Percentiles rank a stretch among this genome's conserved stretches.
Conservation (phyloP, 331 rosid species). For the Spiraea crenata region DNA sequence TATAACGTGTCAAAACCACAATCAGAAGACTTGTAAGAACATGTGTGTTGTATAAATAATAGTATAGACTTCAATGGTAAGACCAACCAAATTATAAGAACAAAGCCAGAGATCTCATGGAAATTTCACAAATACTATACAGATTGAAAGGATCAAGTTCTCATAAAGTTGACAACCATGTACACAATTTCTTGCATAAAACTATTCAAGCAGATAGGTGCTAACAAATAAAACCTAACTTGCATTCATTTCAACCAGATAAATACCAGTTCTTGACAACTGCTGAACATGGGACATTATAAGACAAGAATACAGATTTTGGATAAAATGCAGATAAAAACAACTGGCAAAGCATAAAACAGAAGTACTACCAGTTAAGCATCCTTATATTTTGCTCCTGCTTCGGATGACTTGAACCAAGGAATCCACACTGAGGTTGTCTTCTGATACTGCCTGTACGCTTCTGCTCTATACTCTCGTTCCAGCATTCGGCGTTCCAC, state of each 20-base stretch:
- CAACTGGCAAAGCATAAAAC: conserved; percentile 5
- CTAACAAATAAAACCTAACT: conserved; percentile 20
- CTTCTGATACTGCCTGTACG: conserved; percentile 74
- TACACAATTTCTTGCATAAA: conserved; percentile 17
- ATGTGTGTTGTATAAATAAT: not conserved
- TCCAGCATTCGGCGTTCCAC: conserved; percentile 85
- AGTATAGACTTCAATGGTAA: not conserved
- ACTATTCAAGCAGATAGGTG: conserved; percentile 2
- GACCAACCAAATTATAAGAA: not conserved
- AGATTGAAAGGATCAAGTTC: not conserved
- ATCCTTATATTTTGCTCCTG: conserved; percentile 53
- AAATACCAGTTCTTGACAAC: conserved; percentile 18
- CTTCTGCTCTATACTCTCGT: conserved; percentile 59
- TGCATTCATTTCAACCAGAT: conserved; percentile 15
- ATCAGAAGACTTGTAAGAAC: conserved; percentile 2
- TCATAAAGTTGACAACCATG: not conserved
- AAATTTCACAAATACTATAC: not conserved
- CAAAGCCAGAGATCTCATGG: conserved; percentile 5
- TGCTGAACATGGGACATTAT: conserved; percentile 1
- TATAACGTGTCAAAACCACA: not conserved
- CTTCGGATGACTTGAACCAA: conserved; percentile 64
- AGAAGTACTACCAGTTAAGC: conserved; percentile 33
- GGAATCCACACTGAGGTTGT: conserved; percentile 89
- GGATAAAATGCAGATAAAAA: conserved; percentile 10
- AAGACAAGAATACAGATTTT: conserved; percentile 7